phyloP scores from a whole-genome alignment of 345 rosid species.

The Arabis alpina region DNA sequence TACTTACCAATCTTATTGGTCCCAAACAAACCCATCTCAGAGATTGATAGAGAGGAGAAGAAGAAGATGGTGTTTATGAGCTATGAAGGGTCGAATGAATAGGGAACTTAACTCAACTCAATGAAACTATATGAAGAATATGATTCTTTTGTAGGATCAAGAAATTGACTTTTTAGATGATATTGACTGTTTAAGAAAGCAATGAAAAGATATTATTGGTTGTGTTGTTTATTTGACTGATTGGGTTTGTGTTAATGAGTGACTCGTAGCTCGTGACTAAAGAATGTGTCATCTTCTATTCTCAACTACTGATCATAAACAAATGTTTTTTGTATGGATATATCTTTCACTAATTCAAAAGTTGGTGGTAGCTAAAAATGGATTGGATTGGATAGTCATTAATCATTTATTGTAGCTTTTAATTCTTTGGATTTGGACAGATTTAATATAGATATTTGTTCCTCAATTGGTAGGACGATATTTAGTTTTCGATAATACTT shows the following conservation, averaged over 20 bases:
- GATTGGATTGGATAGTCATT: constrained; percentile 27
- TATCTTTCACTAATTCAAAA: background rate
- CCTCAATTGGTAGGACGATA: background rate
- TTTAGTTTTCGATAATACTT: background rate
- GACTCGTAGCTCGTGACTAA: constrained; percentile 36
- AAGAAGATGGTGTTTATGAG: background rate
- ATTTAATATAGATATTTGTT: background rate
- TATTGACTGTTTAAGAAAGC: background rate
- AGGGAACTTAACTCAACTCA: constrained; percentile 2
- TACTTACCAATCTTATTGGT: constrained; percentile 72
- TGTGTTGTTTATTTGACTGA: constrained; percentile 19
- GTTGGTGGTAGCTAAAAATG: constrained; percentile 18
- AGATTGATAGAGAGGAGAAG: background rate
- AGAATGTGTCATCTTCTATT: constrained; percentile 26
- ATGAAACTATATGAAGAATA: background rate
- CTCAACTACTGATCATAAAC: constrained; percentile 29
- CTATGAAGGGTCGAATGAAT: constrained; percentile 16
- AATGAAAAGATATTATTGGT: constrained; percentile 29
- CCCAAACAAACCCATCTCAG: constrained; percentile 39
- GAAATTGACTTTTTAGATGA: constrained; percentile 38
- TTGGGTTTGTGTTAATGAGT: constrained; percentile 26
- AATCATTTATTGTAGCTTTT: constrained; percentile 6
- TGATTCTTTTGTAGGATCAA: constrained; percentile 24
- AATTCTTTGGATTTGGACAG: constrained; percentile 1
- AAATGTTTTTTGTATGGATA: constrained; percentile 30